Conservation (phyloP, 2,329 filamentous ascomycete species). For the Conoideocrella luteorostrata region DNA sequence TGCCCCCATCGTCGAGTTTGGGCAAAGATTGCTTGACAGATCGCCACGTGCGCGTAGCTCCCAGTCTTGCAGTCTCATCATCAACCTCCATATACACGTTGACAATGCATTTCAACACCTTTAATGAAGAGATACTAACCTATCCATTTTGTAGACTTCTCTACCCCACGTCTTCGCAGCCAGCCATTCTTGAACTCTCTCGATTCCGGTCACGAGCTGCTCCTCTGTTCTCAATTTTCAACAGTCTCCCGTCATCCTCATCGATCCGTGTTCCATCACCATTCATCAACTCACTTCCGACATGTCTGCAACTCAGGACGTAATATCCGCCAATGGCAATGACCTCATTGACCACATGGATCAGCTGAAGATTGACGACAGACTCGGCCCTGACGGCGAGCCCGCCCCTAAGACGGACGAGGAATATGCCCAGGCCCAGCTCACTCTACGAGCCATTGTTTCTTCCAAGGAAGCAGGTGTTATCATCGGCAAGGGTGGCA, state of each 20-base stretch:
- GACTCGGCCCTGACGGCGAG: conserved; percentile 68
- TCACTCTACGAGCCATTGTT: conserved; percentile 94
- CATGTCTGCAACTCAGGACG: conserved; percentile 60
- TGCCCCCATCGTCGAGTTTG: no score
- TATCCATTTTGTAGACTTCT: no score
- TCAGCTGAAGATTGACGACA: conserved; percentile 60
- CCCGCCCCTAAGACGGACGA: conserved; percentile 86
- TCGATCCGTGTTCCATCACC: conserved; percentile 5
- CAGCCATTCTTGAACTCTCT: no score
- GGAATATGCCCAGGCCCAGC: conserved; percentile 86
- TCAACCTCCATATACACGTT: no score
- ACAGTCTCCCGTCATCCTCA: conserved; percentile 9
- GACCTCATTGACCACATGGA: conserved; percentile 56
- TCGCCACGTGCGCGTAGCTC: no score
- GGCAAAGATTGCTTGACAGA: no score
- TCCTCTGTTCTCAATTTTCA: background rate
- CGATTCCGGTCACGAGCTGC: conserved; percentile 1
- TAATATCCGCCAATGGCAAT: conserved; percentile 50
- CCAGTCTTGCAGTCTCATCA: no score
- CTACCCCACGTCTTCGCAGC: no score
- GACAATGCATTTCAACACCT: no score
- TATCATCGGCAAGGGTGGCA: conserved; percentile 97
- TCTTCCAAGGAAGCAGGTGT: conserved; percentile 98
- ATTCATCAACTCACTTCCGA: conserved; percentile 1
- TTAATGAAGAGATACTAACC: no score